Evolutionary conservation across 83 land plant genomes (phyloP).

Genomic region (Picea engelmannii): DNA sequence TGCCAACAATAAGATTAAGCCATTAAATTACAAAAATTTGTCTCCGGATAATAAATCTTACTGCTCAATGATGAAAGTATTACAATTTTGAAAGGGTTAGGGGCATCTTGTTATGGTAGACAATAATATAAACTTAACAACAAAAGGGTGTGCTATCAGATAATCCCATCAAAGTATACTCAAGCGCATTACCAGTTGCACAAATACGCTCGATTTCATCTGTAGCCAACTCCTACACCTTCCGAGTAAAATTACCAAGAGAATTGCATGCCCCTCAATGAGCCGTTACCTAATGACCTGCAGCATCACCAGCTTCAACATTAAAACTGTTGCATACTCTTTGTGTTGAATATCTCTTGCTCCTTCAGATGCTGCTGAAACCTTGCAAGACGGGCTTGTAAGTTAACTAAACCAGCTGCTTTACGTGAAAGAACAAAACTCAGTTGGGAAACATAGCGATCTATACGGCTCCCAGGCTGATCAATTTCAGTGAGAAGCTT

Average conservation of each 20-base stretch:
- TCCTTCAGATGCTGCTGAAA: slow-evolving; percentile 76
- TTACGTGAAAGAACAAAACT: slow-evolving; percentile 76
- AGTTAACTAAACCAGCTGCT: slow-evolving; percentile 71
- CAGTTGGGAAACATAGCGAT: slow-evolving; percentile 66
- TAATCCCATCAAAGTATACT: neutral
- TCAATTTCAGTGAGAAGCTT: slow-evolving; percentile 74
- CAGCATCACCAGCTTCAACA: slow-evolving; percentile 1
- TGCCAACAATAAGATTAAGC: too few relatives aligned
- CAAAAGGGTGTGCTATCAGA: neutral
- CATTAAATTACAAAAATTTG: too few relatives aligned
- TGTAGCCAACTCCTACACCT: neutral
- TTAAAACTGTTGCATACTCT: slow-evolving; percentile 19
- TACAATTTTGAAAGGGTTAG: neutral
- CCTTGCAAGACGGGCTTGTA: slow-evolving; percentile 74
- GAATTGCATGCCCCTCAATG: neutral
- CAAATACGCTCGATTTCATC: neutral
- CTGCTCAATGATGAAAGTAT: neutral
- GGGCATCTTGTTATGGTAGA: neutral
- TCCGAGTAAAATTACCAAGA: neutral
- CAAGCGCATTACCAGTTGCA: neutral
- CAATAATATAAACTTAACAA: neutral
- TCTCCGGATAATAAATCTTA: too few relatives aligned
- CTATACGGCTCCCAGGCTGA: slow-evolving; percentile 75
- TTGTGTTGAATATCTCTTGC: slow-evolving; percentile 70
- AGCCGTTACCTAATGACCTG: neutral